Percentiles rank a stretch among this genome's conserved stretches.
Evolutionary conservation across 345 rosid genomes (phyloP).

Genomic region (Populus deltoides): DNA sequence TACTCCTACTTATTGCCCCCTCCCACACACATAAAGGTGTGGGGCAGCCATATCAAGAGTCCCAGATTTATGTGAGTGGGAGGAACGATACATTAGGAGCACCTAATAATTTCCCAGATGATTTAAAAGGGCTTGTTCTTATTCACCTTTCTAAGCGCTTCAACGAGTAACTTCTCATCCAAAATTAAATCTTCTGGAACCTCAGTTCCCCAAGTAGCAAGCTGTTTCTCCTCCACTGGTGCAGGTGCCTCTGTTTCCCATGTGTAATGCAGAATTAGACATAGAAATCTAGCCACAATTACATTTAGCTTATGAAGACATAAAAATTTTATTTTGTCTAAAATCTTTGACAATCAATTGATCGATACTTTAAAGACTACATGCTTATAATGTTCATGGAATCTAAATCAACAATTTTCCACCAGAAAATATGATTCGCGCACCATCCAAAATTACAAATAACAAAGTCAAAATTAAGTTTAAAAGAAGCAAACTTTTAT

Average conservation of each 20-base stretch:
- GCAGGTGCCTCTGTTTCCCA: conserved; percentile 31
- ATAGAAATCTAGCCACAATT: background rate
- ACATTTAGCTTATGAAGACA: background rate
- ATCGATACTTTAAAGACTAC: too few relatives aligned
- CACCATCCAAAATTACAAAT: background rate
- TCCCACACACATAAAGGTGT: too few relatives aligned
- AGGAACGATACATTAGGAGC: background rate
- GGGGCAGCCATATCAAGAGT: background rate
- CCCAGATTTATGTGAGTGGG: background rate
- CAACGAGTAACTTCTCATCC: conserved; percentile 55
- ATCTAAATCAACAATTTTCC: too few relatives aligned
- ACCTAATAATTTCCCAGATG: background rate
- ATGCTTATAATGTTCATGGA: too few relatives aligned
- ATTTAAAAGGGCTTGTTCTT: background rate
- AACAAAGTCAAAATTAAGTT: background rate
- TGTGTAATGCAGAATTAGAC: background rate
- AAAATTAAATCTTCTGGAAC: conserved; percentile 59
- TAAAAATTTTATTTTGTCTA: too few relatives aligned
- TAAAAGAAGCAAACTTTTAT: background rate
- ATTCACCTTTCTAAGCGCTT: conserved; percentile 62
- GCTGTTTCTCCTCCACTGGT: conserved; percentile 58
- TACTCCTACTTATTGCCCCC: background rate
- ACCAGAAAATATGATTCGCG: too few relatives aligned
- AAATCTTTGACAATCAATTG: too few relatives aligned
- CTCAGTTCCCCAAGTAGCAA: conserved; percentile 82